Evolutionary conservation across 176 grass and related monocot genomes (phyloP).

Genomic region (Phoenix dactylifera): DNA sequence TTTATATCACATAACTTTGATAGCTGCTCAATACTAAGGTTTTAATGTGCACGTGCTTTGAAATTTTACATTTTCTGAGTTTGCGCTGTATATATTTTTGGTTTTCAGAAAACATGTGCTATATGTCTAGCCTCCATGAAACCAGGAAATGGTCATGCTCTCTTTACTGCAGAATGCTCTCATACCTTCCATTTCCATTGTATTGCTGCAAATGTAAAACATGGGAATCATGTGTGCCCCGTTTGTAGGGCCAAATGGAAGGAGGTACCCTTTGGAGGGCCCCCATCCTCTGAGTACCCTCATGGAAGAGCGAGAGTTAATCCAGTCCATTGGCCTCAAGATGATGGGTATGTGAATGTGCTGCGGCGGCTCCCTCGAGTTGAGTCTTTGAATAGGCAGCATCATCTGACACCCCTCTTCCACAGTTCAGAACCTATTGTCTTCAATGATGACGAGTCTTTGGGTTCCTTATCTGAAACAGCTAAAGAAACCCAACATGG

Average conservation of each 20-base stretch:
- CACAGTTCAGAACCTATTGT: constrained; percentile 25
- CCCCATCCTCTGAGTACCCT: constrained; percentile 30
- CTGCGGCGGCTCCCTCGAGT: constrained; percentile 32
- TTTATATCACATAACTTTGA: no score
- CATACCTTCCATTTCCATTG: constrained; percentile 77
- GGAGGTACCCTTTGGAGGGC: constrained; percentile 43
- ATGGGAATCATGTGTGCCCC: constrained; percentile 55
- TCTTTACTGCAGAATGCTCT: constrained; percentile 85
- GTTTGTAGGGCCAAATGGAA: constrained; percentile 82
- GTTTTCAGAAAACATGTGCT: constrained; percentile 49
- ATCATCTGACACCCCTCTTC: constrained; percentile 22
- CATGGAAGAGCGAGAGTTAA: constrained; percentile 55
- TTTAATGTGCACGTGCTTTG: neutral
- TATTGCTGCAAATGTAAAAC: constrained; percentile 47
- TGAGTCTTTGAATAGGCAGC: constrained; percentile 33
- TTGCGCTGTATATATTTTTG: neutral
- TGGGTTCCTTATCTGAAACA: constrained; percentile 29
- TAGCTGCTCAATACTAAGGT: no score
- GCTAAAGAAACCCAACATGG: constrained; percentile 1
- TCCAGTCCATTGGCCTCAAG: constrained; percentile 39
- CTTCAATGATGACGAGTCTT: constrained; percentile 78
- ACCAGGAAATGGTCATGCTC: constrained; percentile 56
- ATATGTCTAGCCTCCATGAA: constrained; percentile 83
- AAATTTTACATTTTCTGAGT: neutral
- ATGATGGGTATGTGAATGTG: constrained; percentile 36